phyloP scores from a whole-genome alignment of 345 rosid genomes.

The Arabidopsis thaliana region TAIR10.1 NC_003076.8:25249001-25249500 shows the following conservation, averaged over 20 bases:
- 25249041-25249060: slow-evolving; percentile 46
- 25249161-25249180: not conserved
- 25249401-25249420: slow-evolving; percentile 44
- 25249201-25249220: not conserved
- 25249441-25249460: slow-evolving; percentile 43
- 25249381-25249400: slow-evolving; percentile 47
- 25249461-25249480: slow-evolving; percentile 45
- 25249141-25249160: not conserved
- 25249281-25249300: not conserved
- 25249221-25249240: slow-evolving; percentile 12
- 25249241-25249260: slow-evolving; percentile 6
- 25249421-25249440: slow-evolving; percentile 39
- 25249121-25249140: not conserved
- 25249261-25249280: not conserved
- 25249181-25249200: slow-evolving; percentile 11
- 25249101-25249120: slow-evolving; percentile 46
- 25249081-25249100: slow-evolving; percentile 47
- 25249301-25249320: not conserved
- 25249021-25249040: slow-evolving; percentile 49
- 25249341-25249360: not conserved
- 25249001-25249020: slow-evolving; percentile 46
- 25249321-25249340: not conserved
- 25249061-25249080: slow-evolving; percentile 46
- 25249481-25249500: slow-evolving; percentile 36
- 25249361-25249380: slow-evolving; percentile 31